Conservation (phyloP, 495 filamentous ascomycete species). For the Bathelium albidoporum region DNA sequence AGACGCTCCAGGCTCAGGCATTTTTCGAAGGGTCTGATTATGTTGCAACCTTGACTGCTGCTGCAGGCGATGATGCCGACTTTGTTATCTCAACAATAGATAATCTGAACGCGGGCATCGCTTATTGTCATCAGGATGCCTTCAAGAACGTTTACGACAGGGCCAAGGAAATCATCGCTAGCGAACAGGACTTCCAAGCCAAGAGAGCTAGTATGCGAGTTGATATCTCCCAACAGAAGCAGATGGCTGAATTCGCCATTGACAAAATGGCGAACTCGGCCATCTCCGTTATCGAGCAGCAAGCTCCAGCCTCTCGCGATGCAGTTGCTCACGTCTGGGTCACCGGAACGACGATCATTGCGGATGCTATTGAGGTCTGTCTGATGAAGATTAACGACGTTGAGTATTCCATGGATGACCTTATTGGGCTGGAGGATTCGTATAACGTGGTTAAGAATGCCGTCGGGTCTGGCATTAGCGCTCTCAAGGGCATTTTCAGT, state of each 20-base stretch:
- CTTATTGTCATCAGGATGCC: slow-evolving; percentile 30
- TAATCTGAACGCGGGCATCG: slow-evolving; percentile 31
- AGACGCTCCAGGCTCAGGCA: slow-evolving; percentile 26
- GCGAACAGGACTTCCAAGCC: slow-evolving; percentile 8
- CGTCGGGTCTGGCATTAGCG: slow-evolving; percentile 24
- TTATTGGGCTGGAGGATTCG: slow-evolving; percentile 27
- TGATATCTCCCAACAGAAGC: slow-evolving; percentile 28
- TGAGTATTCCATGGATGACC: slow-evolving; percentile 26
- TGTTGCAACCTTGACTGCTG: slow-evolving; percentile 24
- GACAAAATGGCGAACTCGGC: slow-evolving; percentile 30
- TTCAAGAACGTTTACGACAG: slow-evolving; percentile 33
- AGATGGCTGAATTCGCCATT: slow-evolving; percentile 29
- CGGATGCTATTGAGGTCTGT: slow-evolving; percentile 27
- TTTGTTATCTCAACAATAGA: slow-evolving; percentile 26
- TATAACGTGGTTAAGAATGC: slow-evolving; percentile 24
- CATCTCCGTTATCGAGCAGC: slow-evolving; percentile 24
- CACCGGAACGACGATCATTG: slow-evolving; percentile 27
- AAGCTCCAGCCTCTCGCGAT: slow-evolving; percentile 23
- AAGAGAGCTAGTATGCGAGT: slow-evolving; percentile 20
- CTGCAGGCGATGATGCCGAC: slow-evolving; percentile 27
- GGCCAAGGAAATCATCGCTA: slow-evolving; percentile 19
- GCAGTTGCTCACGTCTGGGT: slow-evolving; percentile 28
- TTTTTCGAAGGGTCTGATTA: slow-evolving; percentile 28
- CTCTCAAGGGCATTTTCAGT: slow-evolving; percentile 27
- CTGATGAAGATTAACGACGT: slow-evolving; percentile 25